Evolutionary conservation across 768 basidiomycete species (phyloP).

Genomic region (Boletales sp.): DNA sequence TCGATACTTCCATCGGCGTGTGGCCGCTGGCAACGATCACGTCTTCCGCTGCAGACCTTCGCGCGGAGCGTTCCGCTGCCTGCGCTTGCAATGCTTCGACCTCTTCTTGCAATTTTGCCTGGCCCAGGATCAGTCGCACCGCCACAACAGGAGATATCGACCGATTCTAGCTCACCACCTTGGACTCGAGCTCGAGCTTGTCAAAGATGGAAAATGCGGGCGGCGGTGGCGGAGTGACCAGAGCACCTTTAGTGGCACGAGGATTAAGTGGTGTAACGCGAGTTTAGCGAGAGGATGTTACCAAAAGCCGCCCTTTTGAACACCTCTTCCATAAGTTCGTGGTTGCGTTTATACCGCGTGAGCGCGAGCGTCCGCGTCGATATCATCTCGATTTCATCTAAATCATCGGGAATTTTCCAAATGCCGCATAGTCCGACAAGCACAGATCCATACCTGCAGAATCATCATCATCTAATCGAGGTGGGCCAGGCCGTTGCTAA

Average conservation of each 20-base stretch:
- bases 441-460: conserved; percentile 47
- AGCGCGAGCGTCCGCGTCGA: conserved; percentile 70
- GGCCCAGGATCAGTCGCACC: not conserved
- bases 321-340: conserved; percentile 82
- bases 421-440: not conserved
- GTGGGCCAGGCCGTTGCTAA: conserved; percentile 32
- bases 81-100: conserved; percentile 52
- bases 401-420: not conserved
- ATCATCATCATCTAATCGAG: conserved; percentile 53
- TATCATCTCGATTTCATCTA: conserved; percentile 67
- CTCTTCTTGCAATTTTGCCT: conserved; percentile 60
- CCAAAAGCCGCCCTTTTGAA: conserved; percentile 73
- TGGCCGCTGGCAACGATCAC: conserved; percentile 29
- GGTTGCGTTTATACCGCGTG: conserved; percentile 73
- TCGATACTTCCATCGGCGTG: conserved; percentile 28
- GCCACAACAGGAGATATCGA: not conserved
- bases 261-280: not conserved
- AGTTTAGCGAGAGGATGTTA: not conserved
- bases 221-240: conserved; percentile 36
- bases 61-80: conserved; percentile 43
- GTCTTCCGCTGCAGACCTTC: conserved; percentile 26
- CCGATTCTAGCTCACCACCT: conserved; percentile 41
- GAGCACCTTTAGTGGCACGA: conserved; percentile 37
- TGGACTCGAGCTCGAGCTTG: conserved; percentile 51
- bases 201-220: conserved; percentile 64